These are phyloP conservation scores for Bidens hawaiensis DNA, from an alignment of 140 eudicot species.

Conservation along the genomic window DNA sequence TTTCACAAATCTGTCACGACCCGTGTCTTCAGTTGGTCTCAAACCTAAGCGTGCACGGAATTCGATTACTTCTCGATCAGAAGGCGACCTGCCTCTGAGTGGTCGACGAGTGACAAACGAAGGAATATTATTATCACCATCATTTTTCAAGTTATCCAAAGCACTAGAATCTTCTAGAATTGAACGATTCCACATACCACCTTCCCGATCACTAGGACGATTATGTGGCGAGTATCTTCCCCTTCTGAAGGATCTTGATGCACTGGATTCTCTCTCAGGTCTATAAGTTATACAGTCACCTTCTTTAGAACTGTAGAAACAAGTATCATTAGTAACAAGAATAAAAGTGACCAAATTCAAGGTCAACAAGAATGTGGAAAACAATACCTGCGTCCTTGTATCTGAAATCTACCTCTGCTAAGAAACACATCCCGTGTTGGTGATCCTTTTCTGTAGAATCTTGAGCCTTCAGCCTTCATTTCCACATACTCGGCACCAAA, in stretches of 20 bases:
- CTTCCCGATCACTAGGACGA: constrained; percentile 30
- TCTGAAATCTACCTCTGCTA: constrained; percentile 23
- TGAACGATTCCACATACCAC: constrained; percentile 32
- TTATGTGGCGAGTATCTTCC: constrained; percentile 28
- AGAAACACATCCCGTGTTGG: constrained; percentile 17
- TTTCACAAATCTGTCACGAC: constrained; percentile 23
- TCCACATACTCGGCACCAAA: constrained; percentile 21
- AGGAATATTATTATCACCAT: constrained; percentile 6
- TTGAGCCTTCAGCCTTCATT: constrained; percentile 23
- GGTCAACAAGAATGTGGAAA: constrained; percentile 3
- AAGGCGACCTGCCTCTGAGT: constrained; percentile 21
- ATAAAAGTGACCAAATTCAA: neutral
- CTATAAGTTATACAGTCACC: constrained; percentile 19
- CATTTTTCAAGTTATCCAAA: constrained; percentile 14
- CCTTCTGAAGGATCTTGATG: constrained; percentile 32
- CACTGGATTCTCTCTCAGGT: constrained; percentile 31
- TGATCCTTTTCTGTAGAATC: constrained; percentile 26
- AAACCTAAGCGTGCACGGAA: constrained; percentile 24
- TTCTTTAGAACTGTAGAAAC: constrained; percentile 27
- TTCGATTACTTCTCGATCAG: constrained; percentile 12
- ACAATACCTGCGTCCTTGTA: constrained; percentile 27
- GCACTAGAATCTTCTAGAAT: constrained; percentile 24
- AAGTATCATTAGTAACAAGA: neutral
- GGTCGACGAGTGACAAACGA: constrained; percentile 13
- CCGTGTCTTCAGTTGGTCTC: constrained; percentile 23